Evolutionary conservation across 768 basidiomycete species (phyloP).

Genomic region (Leucosporidium yakuticum): DNA sequence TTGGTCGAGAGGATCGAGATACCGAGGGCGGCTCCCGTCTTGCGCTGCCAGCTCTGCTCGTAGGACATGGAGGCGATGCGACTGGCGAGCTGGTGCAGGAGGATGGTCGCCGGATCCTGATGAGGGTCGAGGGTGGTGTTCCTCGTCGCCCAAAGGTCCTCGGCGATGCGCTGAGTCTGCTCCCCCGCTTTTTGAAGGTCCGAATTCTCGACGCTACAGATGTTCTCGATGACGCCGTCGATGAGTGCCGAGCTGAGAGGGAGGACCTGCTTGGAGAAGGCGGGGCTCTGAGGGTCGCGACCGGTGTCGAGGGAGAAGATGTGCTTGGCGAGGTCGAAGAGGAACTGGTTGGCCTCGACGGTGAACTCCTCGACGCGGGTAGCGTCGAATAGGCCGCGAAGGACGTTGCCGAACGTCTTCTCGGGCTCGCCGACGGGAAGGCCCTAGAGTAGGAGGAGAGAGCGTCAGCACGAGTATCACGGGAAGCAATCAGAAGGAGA

Average conservation of each 20-base stretch:
- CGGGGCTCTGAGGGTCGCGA: conserved; percentile 37
- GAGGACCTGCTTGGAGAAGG: conserved; percentile 36
- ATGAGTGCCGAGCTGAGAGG: conserved; percentile 48
- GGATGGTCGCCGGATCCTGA: conserved; percentile 46
- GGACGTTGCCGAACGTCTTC: conserved; percentile 59
- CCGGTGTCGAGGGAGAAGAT: conserved; percentile 71
- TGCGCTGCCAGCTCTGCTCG: conserved; percentile 82
- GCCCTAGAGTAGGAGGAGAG: conserved; percentile 50
- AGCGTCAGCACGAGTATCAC: conserved; percentile 7
- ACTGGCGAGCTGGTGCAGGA: conserved; percentile 73
- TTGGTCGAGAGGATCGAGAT: conserved; percentile 72
- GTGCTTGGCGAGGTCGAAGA: conserved; percentile 62
- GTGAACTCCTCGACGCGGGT: conserved; percentile 63
- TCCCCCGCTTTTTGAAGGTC: conserved; percentile 31
- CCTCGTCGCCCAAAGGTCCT: conserved; percentile 57
- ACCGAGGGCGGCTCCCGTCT: conserved; percentile 81
- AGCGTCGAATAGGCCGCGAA: conserved; percentile 75
- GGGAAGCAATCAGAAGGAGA: too few species aligned
- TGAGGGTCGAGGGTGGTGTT: conserved; percentile 33
- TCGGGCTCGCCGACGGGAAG: conserved; percentile 67
- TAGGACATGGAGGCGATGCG: conserved; percentile 80
- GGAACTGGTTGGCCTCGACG: conserved; percentile 62
- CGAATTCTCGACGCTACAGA: conserved; percentile 48
- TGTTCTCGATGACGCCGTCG: conserved; percentile 70
- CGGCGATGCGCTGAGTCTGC: conserved; percentile 50